Percentiles rank a stretch among this genome's conserved stretches.
Evolutionary conservation across 345 rosid genomes (phyloP).

Genomic region (Salix exigua): DNA sequence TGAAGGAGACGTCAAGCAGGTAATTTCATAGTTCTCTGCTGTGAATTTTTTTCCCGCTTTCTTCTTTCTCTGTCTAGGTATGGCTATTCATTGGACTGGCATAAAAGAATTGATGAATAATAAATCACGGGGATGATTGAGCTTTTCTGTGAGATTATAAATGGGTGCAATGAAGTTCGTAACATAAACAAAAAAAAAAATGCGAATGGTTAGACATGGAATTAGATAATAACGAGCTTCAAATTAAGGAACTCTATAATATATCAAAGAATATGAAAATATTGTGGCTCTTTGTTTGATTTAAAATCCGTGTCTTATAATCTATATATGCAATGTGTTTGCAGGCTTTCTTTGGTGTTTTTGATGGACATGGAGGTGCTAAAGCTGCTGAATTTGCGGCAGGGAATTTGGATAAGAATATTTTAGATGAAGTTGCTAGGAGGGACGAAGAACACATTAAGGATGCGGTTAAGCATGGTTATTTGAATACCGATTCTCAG

Average conservation of each 20-base stretch:
- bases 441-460: slow-evolving; percentile 36
- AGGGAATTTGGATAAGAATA: slow-evolving; percentile 53
- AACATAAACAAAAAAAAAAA: neutral
- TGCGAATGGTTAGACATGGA: neutral
- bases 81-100: neutral
- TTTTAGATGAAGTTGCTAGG: slow-evolving; percentile 34
- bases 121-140: neutral
- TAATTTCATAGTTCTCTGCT: neutral
- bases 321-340: neutral
- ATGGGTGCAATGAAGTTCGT: neutral
- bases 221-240: neutral
- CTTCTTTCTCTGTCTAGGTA: neutral
- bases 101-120: neutral
- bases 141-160: neutral
- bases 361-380: slow-evolving; percentile 86
- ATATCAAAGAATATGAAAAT: neutral
- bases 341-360: slow-evolving; percentile 78
- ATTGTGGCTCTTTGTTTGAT: neutral
- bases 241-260: neutral
- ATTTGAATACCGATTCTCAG: slow-evolving; percentile 64
- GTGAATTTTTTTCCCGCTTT: neutral
- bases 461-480: slow-evolving; percentile 68
- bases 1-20: slow-evolving; percentile 69
- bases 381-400: slow-evolving; percentile 86
- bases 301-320: neutral